Evolutionary conservation across 148 eudicot species (phyloP).

Genomic region (Diospyros kaki): DNA sequence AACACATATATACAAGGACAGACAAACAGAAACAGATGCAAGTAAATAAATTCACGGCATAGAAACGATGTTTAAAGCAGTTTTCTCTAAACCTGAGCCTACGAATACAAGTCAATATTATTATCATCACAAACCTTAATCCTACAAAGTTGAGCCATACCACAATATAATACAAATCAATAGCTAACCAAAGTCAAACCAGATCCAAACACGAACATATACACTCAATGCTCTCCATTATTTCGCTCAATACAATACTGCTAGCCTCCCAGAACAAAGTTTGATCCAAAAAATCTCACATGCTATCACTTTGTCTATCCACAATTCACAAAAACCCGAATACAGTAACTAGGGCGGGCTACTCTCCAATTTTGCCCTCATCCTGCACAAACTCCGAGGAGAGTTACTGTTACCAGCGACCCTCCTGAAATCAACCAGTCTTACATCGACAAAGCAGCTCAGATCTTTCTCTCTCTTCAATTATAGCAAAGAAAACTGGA

Average conservation of each 20-base stretch:
- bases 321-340: not conserved
- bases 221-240: too few species aligned
- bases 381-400: conserved; percentile 1
- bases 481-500: conserved; percentile 11
- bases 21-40: not conserved
- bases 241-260: too few species aligned
- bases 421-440: not conserved
- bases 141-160: too few species aligned
- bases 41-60: not conserved
- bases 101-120: not conserved
- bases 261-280: too few species aligned
- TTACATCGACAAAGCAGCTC: not conserved
- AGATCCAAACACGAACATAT: too few species aligned
- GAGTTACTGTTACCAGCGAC: not conserved
- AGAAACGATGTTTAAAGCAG: conserved; percentile 2
- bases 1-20: not conserved
- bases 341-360: not conserved
- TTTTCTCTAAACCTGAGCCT: not conserved
- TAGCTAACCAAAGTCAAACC: too few species aligned
- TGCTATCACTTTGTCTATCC: not conserved
- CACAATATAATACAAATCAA: too few species aligned
- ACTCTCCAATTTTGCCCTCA: conserved; percentile 1
- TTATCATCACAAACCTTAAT: not conserved
- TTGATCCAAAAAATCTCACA: not conserved
- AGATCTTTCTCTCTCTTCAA: conserved; percentile 16